Base-by-base conservation (phyloP, 495 filamentous ascomycete species). In the Physcia stellaris region DNA sequence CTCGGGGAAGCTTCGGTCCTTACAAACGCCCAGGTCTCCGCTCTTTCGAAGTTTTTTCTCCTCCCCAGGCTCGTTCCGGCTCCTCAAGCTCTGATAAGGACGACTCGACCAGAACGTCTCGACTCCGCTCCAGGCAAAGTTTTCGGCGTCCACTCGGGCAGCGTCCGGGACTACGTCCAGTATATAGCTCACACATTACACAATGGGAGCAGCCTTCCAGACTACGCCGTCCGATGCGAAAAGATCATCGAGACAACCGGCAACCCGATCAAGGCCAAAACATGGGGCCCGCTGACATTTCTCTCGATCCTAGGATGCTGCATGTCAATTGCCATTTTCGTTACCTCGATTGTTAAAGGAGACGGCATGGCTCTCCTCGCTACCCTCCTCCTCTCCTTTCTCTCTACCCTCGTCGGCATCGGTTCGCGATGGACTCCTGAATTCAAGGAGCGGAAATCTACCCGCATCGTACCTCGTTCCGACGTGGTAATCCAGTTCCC, bases 41-140 rank as follows among this genome's bases (percentile, higher is more conserved):
- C 51, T 1, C 58, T 60, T 16, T 50, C 53, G 48, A 46, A 52
- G 4, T 44, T 57, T 45, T 44, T 45, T 20, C 48, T 51, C 24
- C 45, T 51, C 5, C 77, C 77, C 22, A 74, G 75, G 33, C 69
- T 82, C 30, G 63, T 80, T 21, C 77, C 77, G 19, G 77, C 77
- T 3, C 77, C 77, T 13, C 76, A 80, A 54, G 70, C 71, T 22
- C 62, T 80, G 19, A 53, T 79, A 24, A 64, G 70, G 31, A 64
- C 73, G 6, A 52, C 62, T 3, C 69, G 77, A 1, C 77, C 73
- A 3, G 55, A 59, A 41, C 68, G 74, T 31, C 41, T 51, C 7
- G 32, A 40, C 16, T 24, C 48, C 4, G 34, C 32, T 18, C 41
- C 24, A 15, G 48, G 45, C 1, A 48, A 48, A 31, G 48, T 51